Base-by-base conservation (phyloP, 495 filamentous ascomycete species). In the Trichoderma erinaceum region DNA sequence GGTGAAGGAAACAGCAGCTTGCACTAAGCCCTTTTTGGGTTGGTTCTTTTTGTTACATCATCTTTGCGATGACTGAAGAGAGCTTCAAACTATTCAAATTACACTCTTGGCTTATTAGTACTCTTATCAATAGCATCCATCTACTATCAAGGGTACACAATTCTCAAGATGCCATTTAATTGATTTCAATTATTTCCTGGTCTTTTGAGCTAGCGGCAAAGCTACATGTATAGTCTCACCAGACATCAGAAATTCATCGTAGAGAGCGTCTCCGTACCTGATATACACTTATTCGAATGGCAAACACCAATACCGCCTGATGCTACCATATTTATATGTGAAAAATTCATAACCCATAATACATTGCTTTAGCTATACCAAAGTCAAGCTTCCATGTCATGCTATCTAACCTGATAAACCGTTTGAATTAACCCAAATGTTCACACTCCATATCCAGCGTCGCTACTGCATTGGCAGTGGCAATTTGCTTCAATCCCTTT, bases 371-470 rank as follows among this genome's bases (percentile, higher is more conserved):
- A 25, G 50, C n/a, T 56, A 23, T 56, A 23, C 50, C 18, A 12
- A 56, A 25, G 50, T 23, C n/a, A 11, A 56, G 50, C 50, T 56
- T 56, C n/a, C 50, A 56, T 56, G 50, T 16, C 50, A 56, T 61
- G 25, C 56, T 61, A 61, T 61, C 56, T 61, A 56, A 56, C 50
- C 18, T 56, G 35, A 56, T 56, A 21, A 56, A 21, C 50, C 50
- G 18, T 21, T 56, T 56, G 50, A 21, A 56, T n/a, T 56, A 56
- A 23, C 50, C 50, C 21, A 56, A 56, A 56, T 56, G 5, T 25
- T 11, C 50, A 25, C n/a, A 16, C 50, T 11, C 50, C 50, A 56
- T 11, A 56, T 56, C 56, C 32, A 61, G 56, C 56, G 7, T 12
- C 23, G 3, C 23, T 61, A 16, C 56, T 32, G 1, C n/a, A 13